Base-by-base conservation (phyloP, 2,329 filamentous ascomycete species). In the Aspergillus hiratsukae region DNA sequence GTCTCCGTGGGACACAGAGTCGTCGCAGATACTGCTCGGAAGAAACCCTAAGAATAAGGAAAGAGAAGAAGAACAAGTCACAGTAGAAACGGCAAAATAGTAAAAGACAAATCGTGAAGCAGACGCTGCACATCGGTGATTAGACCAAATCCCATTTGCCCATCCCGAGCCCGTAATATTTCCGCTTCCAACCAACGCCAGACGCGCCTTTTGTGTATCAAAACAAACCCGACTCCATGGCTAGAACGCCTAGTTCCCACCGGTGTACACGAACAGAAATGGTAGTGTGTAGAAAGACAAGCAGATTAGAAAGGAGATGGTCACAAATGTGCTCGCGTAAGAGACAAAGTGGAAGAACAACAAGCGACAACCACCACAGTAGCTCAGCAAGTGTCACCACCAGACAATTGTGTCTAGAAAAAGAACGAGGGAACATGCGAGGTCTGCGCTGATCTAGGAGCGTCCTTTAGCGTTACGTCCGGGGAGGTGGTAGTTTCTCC, bases 391-490 rank as follows among this genome's bases (percentile, higher is more conserved):
- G 31, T 4, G 31, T 35, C 17, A 35, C 31, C 31, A 35, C 11
- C 31, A 35, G 31, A 35, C 11, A 35, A 35, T 6, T 35, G 31
- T 5, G 10, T 14, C 14, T 35, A 35, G 31, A 35, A 35, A 35
- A 35, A 35, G 31, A 69, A 61, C 45, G 70, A 68, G 45, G 67
- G 59, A 25, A 67, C 54, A 49, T 67, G 66, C 54, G 69, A 61
- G 28, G 64, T 55, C 23, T 64, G 61, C 21, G 66, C 65, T 40
- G 67, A 60, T 43, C 69, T 64, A 10, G 66, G 51, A 10, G 65
- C 64, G 53, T 73, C 70, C 51, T 71, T 71, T 69, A 72, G 69
- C 21, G 59, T n/a, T 19, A 69, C 63, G 60, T 73, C 69, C 17
- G 59, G 58, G 28, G 67, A 58, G 21, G 52, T 61, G n/a, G 63